Evolutionary conservation across 2,329 filamentous ascomycete genomes (phyloP), one percentile per base, ranked within the genome.

Genomic region (Dendrostoma leiphaemia): DNA sequence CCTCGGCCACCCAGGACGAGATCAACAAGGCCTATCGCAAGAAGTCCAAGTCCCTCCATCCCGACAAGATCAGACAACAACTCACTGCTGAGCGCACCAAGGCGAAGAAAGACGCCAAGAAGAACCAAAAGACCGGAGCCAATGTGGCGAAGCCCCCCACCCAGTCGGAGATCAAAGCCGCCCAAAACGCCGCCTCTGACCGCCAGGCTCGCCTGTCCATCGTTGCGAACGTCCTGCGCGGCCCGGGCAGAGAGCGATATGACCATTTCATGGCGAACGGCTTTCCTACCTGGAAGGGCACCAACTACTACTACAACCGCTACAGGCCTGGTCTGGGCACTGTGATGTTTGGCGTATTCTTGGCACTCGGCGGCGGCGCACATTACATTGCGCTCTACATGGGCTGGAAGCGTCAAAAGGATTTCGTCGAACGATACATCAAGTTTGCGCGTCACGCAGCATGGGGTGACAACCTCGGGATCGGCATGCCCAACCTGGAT

Each of bases 231-330:
- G 89, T 99, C 66, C 85, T 99, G 49, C 86, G 89, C 63, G 91
- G 93, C 1, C 77, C 88, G 3, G 82, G 83, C 51, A 84, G 94
- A 60, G 89, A 90, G 63, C 88, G 94, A 60, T 99, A 99, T 73
- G 93, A 99, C 70, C 88, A 97, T 71, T 99, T 97, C 76, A 74
- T 97, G 57, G 75, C 78, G 69, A 91, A 97, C 72, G 94, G 94
- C 58, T 99, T 99, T 76, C 94, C 94, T 29, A 84, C 84, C 53
- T 99, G 94, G 94, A 92, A 93, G 76, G 94, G 94, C 55, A 97
- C 93, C 41, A 93, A 94, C 59, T 99, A 99, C 81, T 99, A 97
- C 81, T 99, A 99, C 77, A 86, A 85, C 65, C 86, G 94, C 54
- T 97, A 93, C 80, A 84, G 94, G 19, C 94, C 94, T 2, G 94